These are phyloP conservation scores for Euphorbia lathyris DNA, from an alignment of 345 rosid species.

Conservation along the genomic window DNA sequence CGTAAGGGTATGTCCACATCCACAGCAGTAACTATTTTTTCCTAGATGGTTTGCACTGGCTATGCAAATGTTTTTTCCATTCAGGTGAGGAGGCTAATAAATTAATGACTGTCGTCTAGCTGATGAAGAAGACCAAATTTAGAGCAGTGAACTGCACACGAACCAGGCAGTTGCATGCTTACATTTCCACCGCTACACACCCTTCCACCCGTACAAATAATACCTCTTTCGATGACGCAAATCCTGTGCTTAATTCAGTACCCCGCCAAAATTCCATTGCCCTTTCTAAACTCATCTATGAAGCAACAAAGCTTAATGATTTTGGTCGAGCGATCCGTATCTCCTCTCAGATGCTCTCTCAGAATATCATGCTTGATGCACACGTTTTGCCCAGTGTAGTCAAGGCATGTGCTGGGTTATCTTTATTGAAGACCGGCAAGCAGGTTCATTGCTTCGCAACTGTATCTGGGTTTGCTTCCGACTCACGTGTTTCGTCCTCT, in stretches of 20 bases:
- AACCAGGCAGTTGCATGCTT: conserved; percentile 33
- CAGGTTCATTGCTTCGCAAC: conserved; percentile 22
- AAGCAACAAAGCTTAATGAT: conserved; percentile 16
- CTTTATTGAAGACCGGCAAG: conserved; percentile 14
- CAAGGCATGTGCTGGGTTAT: conserved; percentile 28
- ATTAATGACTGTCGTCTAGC: too few species aligned
- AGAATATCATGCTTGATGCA: conserved; percentile 13
- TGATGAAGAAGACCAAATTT: too few species aligned
- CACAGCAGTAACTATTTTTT: too few species aligned
- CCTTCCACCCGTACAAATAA: conserved; percentile 22
- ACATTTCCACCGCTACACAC: conserved; percentile 34
- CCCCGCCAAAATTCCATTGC: conserved; percentile 2
- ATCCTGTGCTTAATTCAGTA: conserved; percentile 6
- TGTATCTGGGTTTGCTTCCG: conserved; percentile 21
- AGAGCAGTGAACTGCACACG: conserved; percentile 13
- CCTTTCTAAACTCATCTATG: conserved; percentile 15
- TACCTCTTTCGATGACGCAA: conserved; percentile 7
- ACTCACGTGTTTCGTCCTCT: conserved; percentile 33
- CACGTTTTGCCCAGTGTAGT: conserved; percentile 39
- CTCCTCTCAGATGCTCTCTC: conserved; percentile 23
- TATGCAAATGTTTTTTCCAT: too few species aligned
- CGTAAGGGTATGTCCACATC: too few species aligned
- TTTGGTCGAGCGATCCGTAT: conserved; percentile 11
- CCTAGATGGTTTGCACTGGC: too few species aligned
- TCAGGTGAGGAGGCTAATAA: too few species aligned